Evolutionary conservation across 805 yeast species (phyloP), one percentile per base, ranked within the genome.

Genomic region (Candida hungchunana): DNA sequence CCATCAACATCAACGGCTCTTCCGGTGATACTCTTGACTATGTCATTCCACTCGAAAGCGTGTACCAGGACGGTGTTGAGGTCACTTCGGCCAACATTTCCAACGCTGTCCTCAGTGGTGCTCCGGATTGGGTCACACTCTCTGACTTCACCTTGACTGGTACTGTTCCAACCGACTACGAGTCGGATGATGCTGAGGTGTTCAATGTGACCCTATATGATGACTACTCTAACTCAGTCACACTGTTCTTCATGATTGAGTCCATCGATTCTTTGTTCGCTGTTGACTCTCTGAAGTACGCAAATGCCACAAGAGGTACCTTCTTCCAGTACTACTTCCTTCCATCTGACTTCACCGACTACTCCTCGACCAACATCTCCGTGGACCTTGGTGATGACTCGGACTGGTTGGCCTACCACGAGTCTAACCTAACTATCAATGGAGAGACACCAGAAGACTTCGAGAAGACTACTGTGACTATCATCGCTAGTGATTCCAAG

Each of bases 341-440:
- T 33, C 61, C 73, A 16, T 64, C 79, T 4, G 71, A 69, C 46
- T 79, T 84, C 54, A 73, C 82, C 3, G 73, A 79, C 47, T 62
- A 57, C 48, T 59, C 67, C 32, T 54, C 62, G 13, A 76, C 88
- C 2, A 57, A 63, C 16, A 59, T 83, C 6, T 48, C 66, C 2
- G 75, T 75, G 5, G 51, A 60, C 4, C 69, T 62, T 60, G 56
- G 58, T 30, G 53, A 59, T 29, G 54, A 60, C 31, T 62, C 68
- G 16, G 55, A 58, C 32, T 90, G 97, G 97, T 64, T 90, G 32
- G 48, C 64, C 2, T 88, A 73, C 55, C 73, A 78, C 56, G 48
- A 62, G 29, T 45, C 69, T 9, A 85, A 82, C 52, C 63, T 72
- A 55, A 80, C 94, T 0, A 68, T 90, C 37, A 57, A 60, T 26